A percentile compares a stretch with the other conserved stretches of the same genome.
These are phyloP conservation scores for Leishmania braziliensis DNA, from an alignment of 208 protist species.

Conservation along the genomic window DNA sequence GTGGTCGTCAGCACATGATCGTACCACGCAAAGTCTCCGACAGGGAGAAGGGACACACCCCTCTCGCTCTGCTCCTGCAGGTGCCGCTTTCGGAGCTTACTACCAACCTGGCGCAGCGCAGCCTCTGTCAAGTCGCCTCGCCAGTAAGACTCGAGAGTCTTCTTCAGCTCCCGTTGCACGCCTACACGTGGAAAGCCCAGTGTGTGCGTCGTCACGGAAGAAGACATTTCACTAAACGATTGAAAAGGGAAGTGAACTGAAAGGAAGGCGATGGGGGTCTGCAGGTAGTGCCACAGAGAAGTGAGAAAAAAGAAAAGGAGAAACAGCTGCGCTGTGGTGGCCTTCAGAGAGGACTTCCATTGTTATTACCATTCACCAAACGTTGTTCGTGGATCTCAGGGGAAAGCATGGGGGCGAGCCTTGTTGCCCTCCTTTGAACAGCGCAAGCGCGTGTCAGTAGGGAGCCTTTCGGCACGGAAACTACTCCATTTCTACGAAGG, in stretches of 20 bases:
- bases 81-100: conserved; percentile 40
- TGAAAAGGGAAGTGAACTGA: neutral
- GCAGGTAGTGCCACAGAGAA: neutral
- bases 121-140: conserved; percentile 49
- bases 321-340: neutral
- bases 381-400: neutral
- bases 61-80: conserved; percentile 46
- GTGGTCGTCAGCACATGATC: conserved; percentile 80
- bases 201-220: conserved; percentile 43
- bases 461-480: no score
- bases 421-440: neutral
- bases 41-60: conserved; percentile 66
- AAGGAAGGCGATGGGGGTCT: neutral
- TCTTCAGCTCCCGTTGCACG: conserved; percentile 32
- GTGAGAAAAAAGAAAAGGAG: neutral
- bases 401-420: neutral
- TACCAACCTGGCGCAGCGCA: conserved; percentile 45
- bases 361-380: neutral
- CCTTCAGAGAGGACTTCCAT: neutral
- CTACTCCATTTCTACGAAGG: neutral
- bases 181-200: conserved; percentile 89
- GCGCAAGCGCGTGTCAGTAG: neutral
- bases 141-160: conserved; percentile 88
- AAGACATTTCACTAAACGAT: neutral
- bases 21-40: conserved; percentile 84